Percentiles rank a stretch among this genome's conserved stretches.
phyloP scores from a whole-genome alignment of 1,284 basidiomycete genomes.

The Rhodofomes roseus region DNA sequence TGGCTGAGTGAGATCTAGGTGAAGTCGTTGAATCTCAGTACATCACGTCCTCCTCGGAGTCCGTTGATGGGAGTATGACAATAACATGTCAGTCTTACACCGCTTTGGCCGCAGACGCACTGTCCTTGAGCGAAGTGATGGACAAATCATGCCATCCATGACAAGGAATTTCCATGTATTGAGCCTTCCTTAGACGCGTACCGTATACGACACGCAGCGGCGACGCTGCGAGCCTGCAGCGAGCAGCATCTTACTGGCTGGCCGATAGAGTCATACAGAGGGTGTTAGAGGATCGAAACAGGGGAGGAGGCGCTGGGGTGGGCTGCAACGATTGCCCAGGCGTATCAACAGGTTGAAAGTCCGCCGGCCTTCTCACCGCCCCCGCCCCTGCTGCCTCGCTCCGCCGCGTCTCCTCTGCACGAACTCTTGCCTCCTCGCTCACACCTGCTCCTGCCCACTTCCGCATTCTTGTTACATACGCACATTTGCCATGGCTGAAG shows the following conservation, averaged over 20 bases:
- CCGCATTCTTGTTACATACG: slow-evolving; percentile 7
- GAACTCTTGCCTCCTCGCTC: slow-evolving; percentile 6
- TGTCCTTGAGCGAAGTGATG: background rate
- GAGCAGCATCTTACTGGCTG: background rate
- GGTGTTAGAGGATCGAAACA: background rate
- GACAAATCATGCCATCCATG: background rate
- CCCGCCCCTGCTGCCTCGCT: background rate
- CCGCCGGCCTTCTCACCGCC: slow-evolving; percentile 11
- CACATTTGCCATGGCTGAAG: slow-evolving; percentile 72
- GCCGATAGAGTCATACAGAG: background rate
- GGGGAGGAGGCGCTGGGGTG: background rate
- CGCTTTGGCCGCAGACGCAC: background rate
- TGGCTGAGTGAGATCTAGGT: too few relatives aligned
- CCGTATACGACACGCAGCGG: too few relatives aligned
- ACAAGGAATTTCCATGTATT: background rate
- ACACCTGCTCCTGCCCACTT: background rate
- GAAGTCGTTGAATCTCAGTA: too few relatives aligned
- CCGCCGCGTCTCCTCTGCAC: slow-evolving; percentile 7
- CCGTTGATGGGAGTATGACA: background rate
- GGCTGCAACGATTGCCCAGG: background rate
- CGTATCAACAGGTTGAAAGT: slow-evolving; percentile 11
- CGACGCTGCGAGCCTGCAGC: too few relatives aligned
- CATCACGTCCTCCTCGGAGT: background rate
- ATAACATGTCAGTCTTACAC: background rate
- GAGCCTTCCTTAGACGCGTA: background rate